Base-by-base conservation (phyloP, 2,329 filamentous ascomycete genomes). In the Leptographium procerum region DNA sequence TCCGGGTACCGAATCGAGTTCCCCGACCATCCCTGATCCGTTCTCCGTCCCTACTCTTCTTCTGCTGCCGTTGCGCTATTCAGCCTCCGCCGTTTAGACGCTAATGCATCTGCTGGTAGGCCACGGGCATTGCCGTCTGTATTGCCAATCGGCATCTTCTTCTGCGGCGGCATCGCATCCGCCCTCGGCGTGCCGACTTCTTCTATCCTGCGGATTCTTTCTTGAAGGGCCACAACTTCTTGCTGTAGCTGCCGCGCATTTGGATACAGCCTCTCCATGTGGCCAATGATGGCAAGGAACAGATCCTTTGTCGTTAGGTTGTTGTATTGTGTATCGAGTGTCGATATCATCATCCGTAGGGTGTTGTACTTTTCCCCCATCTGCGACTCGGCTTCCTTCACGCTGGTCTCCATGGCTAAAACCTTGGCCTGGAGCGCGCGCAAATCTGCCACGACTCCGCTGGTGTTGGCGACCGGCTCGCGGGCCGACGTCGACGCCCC, bases 291-390 rank as follows among this genome's bases (percentile, higher is more conserved):
- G 1, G 67, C 67, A 7, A 70, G 67, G 16, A 72, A 74, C 29
- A 80, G 66, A 2, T 68, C 63, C 52, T 70, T 73, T 1, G 77
- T 76, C 24, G 66, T 71, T 9, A 84, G 66, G 61, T 78, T 80
- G 58, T 74, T 75, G 60, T 74, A 81, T 60, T 78, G 79, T 0
- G 60, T 58, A 63, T 79, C 74, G 9, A 84, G 62, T 1, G 70
- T 65, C 24, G 63, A 64, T 5, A 78, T 34, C 52, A 73, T 66
- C 45, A 71, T 64, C 19, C 71, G 68, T 7, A 78, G 61, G 5
- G 66, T 65, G 0, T 70, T 66, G 22, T 69, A 64, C 40, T 65
- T 67, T 28, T 64, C 66, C 24, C 69, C 62, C 8, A 70, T 56
- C 29, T 64, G 67, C 11, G 64, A 61, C 53, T 61, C 67, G 40